Conservation (phyloP, 1,284 basidiomycete species). For the Rhodotorula sp. region DNA sequence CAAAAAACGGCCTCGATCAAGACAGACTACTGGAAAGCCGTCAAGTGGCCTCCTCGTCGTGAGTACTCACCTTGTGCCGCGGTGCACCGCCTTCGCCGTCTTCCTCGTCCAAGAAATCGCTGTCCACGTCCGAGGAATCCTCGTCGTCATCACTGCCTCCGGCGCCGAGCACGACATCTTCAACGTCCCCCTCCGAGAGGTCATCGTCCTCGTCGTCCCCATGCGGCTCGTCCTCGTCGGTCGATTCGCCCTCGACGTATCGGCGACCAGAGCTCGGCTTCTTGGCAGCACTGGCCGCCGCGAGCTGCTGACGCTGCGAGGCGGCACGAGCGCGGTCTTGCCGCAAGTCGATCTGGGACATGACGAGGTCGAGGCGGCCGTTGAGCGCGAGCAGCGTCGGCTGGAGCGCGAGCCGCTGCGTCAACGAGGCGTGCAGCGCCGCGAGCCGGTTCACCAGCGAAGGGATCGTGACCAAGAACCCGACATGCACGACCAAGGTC, state of each 20-base stretch:
- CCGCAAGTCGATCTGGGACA: constrained; percentile 56
- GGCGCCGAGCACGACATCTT: constrained; percentile 31
- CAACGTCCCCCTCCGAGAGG: constrained; percentile 35
- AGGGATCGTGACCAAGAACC: constrained; percentile 77
- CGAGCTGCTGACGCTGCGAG: constrained; percentile 37
- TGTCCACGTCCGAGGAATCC: constrained; percentile 10
- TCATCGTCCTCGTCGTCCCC: constrained; percentile 12
- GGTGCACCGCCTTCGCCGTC: constrained; percentile 20
- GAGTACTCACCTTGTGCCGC: constrained; percentile 30
- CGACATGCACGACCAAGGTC: constrained; percentile 81
- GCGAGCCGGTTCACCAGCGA: constrained; percentile 45
- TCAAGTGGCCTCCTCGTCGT: too few species aligned
- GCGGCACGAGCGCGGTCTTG: constrained; percentile 37
- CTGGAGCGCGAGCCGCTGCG: constrained; percentile 61
- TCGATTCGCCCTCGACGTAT: constrained; percentile 69
- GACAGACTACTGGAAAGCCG: too few species aligned
- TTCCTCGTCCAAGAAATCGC: constrained; percentile 30
- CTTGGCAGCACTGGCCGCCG: constrained; percentile 47
- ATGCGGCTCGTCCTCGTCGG: constrained; percentile 38
- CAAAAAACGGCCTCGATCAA: too few species aligned
- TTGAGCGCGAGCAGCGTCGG: constrained; percentile 54
- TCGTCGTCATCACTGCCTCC: constrained; percentile 26
- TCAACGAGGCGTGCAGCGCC: constrained; percentile 74
- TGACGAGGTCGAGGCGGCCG: constrained; percentile 79
- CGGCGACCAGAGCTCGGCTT: constrained; percentile 39